Base-by-base conservation (phyloP, 2,329 filamentous ascomycete genomes). In the Monilinia laxa region DNA sequence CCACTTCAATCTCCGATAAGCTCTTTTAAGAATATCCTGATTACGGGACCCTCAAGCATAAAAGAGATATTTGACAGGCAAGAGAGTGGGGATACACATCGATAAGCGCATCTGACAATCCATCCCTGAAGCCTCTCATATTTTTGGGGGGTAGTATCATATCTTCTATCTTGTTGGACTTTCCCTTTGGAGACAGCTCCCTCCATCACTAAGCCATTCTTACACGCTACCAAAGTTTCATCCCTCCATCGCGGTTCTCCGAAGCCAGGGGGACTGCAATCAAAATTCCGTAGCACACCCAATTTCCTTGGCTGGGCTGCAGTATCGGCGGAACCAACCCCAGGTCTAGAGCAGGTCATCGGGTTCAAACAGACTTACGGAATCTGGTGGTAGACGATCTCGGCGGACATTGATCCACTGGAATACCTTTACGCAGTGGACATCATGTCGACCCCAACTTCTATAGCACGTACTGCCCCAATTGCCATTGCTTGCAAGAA, bases 401-500 rank as follows among this genome's bases (percentile, higher is more conserved):
- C 31, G 53, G 18, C 53, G 42, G 42, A 65, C 20, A 45, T 14
- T 53, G 47, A 45, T 59, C 63, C 54, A 52, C 45, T 53, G 69
- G 71, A 74, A 70, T 71, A 71, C 72, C 69, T 71, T 71, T 69
- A 70, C 68, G 67, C 70, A 35, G 40, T 49, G 40, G n/a, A 68
- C 57, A 66, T 54, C 53, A 76, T 75, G 73, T 71, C 73, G 83
- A 83, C 81, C 73, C 80, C 83, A 71, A 80, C 78, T 74, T 78
- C 82, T 74, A 80, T 87, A 76, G 80, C 83, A 70, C 81, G 86
- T 77, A 87, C 86, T 79, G 85, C 84, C 75, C 86, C 86, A 73
- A 88, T 89, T 76, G 83, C 86, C 76, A 89, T 89, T 76, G 86
- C 86, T 70, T 84, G 86, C 71, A 87, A 87, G 76, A 84, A 84